Percentiles rank a stretch among this genome's conserved stretches.
These are phyloP conservation scores for Nakazawaea ambrosiae DNA, from an alignment of 805 yeast genomes.

Conservation along the genomic window DNA sequence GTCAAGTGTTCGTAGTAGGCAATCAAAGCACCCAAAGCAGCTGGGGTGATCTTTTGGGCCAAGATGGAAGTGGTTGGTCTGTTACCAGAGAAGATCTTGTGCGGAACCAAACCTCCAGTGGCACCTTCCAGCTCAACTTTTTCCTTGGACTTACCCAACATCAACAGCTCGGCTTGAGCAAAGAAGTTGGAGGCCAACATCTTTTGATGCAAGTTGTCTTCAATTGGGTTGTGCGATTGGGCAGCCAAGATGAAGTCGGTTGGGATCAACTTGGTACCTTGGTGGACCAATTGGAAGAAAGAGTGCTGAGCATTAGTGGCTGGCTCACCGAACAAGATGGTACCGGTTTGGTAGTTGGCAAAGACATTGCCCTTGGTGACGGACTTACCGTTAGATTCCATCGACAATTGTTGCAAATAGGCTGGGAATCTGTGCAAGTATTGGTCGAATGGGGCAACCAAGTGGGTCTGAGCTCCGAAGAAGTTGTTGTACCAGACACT, in stretches of 20 bases:
- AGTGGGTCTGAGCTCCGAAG: conserved; percentile 95
- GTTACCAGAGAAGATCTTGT: conserved; percentile 95
- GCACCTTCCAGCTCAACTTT: conserved; percentile 88
- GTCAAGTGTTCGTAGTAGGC: conserved; percentile 98
- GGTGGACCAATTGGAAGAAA: conserved; percentile 98
- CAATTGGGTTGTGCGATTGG: conserved; percentile 95
- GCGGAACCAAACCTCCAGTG: conserved; percentile 80
- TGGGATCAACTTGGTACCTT: conserved; percentile 97
- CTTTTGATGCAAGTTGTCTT: conserved; percentile 87
- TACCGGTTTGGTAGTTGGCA: conserved; percentile 93
- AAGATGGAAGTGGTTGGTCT: conserved; percentile 98
- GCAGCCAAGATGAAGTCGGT: conserved; percentile 97
- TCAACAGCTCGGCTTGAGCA: conserved; percentile 96
- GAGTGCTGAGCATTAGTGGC: conserved; percentile 99
- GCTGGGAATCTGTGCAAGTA: conserved; percentile 99
- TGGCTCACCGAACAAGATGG: conserved; percentile 96
- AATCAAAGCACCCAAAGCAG: conserved; percentile 89
- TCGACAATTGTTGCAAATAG: conserved; percentile 94
- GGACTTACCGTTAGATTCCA: conserved; percentile 99
- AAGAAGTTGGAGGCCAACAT: conserved; percentile 99
- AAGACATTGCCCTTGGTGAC: conserved; percentile 89
- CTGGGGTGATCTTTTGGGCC: conserved; percentile 95
- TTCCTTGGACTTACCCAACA: conserved; percentile 87
- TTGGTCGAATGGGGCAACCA: conserved; percentile 98
- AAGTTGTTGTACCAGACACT: conserved; percentile 99